Evolutionary conservation across 352 stramenopile genomes (phyloP).

Genomic region (Phytophthora fragariae): DNA sequence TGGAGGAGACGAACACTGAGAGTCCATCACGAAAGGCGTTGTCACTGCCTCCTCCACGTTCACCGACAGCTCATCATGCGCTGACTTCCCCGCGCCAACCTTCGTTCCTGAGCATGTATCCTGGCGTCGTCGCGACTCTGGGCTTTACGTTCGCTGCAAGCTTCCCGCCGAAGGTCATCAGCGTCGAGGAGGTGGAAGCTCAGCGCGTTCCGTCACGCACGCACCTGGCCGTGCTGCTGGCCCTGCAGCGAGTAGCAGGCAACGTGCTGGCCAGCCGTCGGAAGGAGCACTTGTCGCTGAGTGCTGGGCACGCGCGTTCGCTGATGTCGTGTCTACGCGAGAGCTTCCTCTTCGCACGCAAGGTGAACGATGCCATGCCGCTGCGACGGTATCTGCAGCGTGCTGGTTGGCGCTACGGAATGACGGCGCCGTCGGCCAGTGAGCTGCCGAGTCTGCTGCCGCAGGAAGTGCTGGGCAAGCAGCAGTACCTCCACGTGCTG

Average conservation of each 20-base stretch:
- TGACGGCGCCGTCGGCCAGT: constrained; percentile 37
- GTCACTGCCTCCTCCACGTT: constrained; percentile 15
- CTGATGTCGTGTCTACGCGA: constrained; percentile 68
- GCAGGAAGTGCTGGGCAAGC: constrained; percentile 82
- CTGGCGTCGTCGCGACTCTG: constrained; percentile 54
- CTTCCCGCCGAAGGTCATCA: constrained; percentile 68
- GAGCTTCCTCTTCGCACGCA: constrained; percentile 75
- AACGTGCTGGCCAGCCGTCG: constrained; percentile 69
- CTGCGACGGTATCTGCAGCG: constrained; percentile 59
- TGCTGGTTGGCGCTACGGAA: constrained; percentile 63
- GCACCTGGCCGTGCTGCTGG: constrained; percentile 73
- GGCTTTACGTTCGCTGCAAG: constrained; percentile 62
- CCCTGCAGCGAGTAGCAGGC: constrained; percentile 69
- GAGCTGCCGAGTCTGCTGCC: constrained; percentile 73
- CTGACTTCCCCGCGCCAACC: constrained; percentile 55
- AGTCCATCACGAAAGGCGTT: constrained; percentile 17
- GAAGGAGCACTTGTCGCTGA: constrained; percentile 55
- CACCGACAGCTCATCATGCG: background rate
- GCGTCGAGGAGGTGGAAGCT: constrained; percentile 59
- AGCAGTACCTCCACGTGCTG: constrained; percentile 78
- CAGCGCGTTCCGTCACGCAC: constrained; percentile 70
- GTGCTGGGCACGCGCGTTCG: constrained; percentile 59
- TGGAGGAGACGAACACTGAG: constrained; percentile 1
- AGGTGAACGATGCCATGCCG: constrained; percentile 73
- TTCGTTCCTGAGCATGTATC: constrained; percentile 80